A percentile compares a stretch with the other conserved stretches of the same genome.
Conservation (phyloP, 1,284 basidiomycete species). For the Ustilago cynodontis region DNA sequence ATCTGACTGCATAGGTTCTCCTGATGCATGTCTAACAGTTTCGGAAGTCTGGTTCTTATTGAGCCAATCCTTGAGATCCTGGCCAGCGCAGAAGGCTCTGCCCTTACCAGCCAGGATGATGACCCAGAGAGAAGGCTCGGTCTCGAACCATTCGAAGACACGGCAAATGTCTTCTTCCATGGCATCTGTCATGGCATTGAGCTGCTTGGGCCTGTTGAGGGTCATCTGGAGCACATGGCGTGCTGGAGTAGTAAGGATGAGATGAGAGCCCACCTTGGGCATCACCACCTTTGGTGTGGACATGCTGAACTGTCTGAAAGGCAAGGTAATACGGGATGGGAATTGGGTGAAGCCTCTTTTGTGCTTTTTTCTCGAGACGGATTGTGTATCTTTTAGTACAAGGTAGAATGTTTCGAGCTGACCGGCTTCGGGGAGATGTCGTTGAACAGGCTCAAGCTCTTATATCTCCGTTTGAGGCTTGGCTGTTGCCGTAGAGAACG, state of each 20-base stretch:
- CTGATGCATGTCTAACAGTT: constrained; percentile 24
- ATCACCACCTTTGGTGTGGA: constrained; percentile 24
- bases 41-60: constrained; percentile 36
- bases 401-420: not conserved
- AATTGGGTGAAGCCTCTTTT: not conserved
- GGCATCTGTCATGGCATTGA: constrained; percentile 78
- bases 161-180: constrained; percentile 75
- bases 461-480: not conserved
- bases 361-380: not conserved
- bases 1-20: constrained; percentile 47
- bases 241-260: constrained; percentile 51
- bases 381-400: not conserved
- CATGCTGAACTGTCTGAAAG: constrained; percentile 12
- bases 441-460: not conserved
- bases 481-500: not conserved
- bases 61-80: constrained; percentile 59
- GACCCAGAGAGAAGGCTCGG: constrained; percentile 80
- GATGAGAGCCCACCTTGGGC: constrained; percentile 58
- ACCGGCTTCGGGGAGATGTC: no score
- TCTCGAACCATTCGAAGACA: constrained; percentile 82
- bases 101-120: constrained; percentile 82
- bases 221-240: constrained; percentile 76
- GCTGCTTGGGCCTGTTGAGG: constrained; percentile 79
- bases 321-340: not conserved
- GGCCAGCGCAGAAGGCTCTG: constrained; percentile 79